Conservation (phyloP, 2,329 filamentous ascomycete genomes). For the Cytospora mali region DNA sequence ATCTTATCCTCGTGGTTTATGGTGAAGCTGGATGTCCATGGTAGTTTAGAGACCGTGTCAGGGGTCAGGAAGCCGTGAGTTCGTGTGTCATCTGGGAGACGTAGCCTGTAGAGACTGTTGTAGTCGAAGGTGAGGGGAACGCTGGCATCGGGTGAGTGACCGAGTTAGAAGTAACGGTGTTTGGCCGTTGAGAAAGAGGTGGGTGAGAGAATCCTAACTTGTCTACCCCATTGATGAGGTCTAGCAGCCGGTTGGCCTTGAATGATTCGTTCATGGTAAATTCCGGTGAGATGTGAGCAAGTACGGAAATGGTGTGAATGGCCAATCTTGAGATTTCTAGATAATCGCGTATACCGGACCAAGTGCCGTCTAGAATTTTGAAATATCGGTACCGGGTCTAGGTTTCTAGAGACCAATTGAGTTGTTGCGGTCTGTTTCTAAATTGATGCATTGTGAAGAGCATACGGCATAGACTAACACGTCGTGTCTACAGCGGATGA, state of each 20-base stretch:
- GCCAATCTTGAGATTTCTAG: not conserved
- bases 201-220: conserved; percentile 3
- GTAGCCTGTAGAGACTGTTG: conserved; percentile 33
- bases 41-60: conserved; percentile 29
- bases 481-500: not conserved
- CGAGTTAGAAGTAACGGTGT: not conserved
- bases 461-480: too few relatives aligned
- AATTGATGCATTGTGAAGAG: too few relatives aligned
- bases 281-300: not conserved
- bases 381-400: too few relatives aligned
- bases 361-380: too few relatives aligned
- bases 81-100: conserved; percentile 33
- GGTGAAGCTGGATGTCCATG: conserved; percentile 45
- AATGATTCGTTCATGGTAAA: not conserved
- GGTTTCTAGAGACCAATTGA: too few relatives aligned
- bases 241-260: not conserved
- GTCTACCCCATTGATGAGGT: conserved; percentile 18
- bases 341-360: too few relatives aligned
- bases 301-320: not conserved
- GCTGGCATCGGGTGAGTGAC: conserved; percentile 27
- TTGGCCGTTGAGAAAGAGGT: not conserved
- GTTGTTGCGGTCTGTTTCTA: too few relatives aligned
- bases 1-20: conserved; percentile 38
- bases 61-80: conserved; percentile 36
- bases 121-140: conserved; percentile 35